Base-by-base conservation (phyloP, 2,329 filamentous ascomycete species). In the Fusarium sublunatum region DNA sequence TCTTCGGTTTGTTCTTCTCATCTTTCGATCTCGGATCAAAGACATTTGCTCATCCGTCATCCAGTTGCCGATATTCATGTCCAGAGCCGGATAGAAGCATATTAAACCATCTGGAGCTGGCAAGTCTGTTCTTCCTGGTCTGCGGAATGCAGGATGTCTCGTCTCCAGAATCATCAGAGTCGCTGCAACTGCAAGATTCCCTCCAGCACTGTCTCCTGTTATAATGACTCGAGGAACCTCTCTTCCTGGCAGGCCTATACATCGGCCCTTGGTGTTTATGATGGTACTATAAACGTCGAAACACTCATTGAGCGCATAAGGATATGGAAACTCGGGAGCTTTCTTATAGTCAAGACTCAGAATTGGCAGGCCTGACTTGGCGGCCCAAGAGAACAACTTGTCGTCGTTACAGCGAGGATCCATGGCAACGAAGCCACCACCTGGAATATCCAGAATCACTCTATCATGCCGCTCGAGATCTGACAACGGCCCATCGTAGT, bases 21-120 rank as follows among this genome's bases (percentile, higher is more conserved):
- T 88, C 55, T 88, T 86, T 10, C 92, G 88, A 63, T 97, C 93
- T 65, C 92, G 89, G 63, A 99, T 96, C 59, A 99, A 79, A 0
- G 92, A 88, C 92, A 98, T 96, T 74, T 99, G 93, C 75, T 98
- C 94, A 70, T 98, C 94, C 1, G 92, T 93, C 93, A 99, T 98
- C 95, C 95, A 99, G 75, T 93, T 97, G 34, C 92, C 92, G 65
- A 98, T 98, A 71, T 96, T 97, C 91, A 98, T 93, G 71, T 98
- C 95, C 57, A 99, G 79, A 0, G 90, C 89, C 1, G 95, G 95
- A 71, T 99, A 99, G 56, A 96, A 88, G 44, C 97, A 82, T 1
- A 98, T 83, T 7, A 98, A 77, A 0, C 93, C 94, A 48, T 91
- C 90, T 0, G 95, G 95, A 0, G 85, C 74, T 1, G 93, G 90